Evolutionary conservation across 1,284 basidiomycete genomes (phyloP), one percentile per base, ranked within the genome.

Genomic region (Singerocomus inundabilis): DNA sequence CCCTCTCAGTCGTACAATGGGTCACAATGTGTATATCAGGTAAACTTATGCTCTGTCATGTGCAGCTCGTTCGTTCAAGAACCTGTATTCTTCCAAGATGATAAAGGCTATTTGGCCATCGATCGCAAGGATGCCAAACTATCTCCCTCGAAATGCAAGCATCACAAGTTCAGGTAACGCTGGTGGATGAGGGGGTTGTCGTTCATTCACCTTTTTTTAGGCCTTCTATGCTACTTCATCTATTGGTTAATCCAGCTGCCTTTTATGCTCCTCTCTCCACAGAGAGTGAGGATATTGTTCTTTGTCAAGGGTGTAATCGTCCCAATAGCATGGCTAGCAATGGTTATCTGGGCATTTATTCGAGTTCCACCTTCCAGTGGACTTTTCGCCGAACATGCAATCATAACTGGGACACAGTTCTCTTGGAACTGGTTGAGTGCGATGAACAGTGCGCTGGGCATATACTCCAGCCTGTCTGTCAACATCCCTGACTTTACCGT

Each of bases 41-140:
- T 59, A 48, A 34, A 37, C 11, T 42, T 7, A 13, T 3, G 13
- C 1, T 36, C 36, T 28, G 10, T 44, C 11, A 16, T 40, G 37
- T 7, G 18, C 25, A 31, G 6, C 32, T 44, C 3, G 3, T 25
- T 21, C 7, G 13, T 31, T 7, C 30, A 38, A 10, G 21, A n/a
- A 29, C 38, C 41, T 32, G 30, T 4, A 15, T 48, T 36, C 11
- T 26, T 29, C 18, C 21, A 45, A 81, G 70, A 83, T 84, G 77
- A 70, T 87, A 44, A 76, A 79, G 55, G 79, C 83, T 3, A 84
- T 87, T 41, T 85, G 82, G 78, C 85, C 85, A 0, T 78, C 77
- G 2, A 76, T 84, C 51, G 74, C 74, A 16, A 73, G 62, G 30
- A 61, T 86, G 26, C 76, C 74, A 5, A 88, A 88, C 62, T 70